These are phyloP conservation scores for Penicillium hesseltinei DNA, from an alignment of 2,329 filamentous ascomycete genomes.

Conservation along the genomic window DNA sequence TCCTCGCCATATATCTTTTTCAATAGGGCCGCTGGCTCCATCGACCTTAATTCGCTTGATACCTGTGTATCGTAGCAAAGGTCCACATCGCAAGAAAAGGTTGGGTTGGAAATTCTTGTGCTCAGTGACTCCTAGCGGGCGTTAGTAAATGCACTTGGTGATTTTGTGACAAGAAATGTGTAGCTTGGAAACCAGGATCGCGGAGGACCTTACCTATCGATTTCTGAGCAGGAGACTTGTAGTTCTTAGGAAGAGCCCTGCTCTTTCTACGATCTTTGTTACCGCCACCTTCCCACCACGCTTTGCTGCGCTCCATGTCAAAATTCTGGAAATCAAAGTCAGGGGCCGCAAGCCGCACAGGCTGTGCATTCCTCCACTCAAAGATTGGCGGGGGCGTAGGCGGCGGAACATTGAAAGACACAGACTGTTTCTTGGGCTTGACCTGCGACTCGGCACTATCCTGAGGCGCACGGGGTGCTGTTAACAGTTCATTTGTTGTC, in stretches of 20 bases:
- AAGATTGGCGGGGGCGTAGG: slow-evolving; percentile 46
- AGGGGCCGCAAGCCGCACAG: slow-evolving; percentile 58
- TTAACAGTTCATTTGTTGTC: slow-evolving; percentile 13
- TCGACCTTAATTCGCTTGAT: slow-evolving; percentile 57
- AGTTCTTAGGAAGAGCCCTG: slow-evolving; percentile 42
- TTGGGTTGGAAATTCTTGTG: slow-evolving; percentile 74
- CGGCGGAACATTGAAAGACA: slow-evolving; percentile 48
- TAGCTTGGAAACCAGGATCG: background rate
- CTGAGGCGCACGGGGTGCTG: slow-evolving; percentile 17
- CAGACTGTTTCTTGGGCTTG: slow-evolving; percentile 41
- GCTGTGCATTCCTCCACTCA: slow-evolving; percentile 69
- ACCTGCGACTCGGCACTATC: slow-evolving; percentile 24
- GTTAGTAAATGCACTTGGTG: slow-evolving; percentile 5
- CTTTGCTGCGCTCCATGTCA: slow-evolving; percentile 52
- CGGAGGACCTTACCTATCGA: slow-evolving; percentile 28
- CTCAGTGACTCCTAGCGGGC: slow-evolving; percentile 43
- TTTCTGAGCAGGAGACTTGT: slow-evolving; percentile 35
- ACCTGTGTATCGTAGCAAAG: slow-evolving; percentile 84
- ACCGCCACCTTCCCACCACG: slow-evolving; percentile 74
- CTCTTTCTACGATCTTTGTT: slow-evolving; percentile 49
- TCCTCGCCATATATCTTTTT: slow-evolving; percentile 85
- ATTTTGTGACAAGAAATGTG: background rate
- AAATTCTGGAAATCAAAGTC: slow-evolving; percentile 59
- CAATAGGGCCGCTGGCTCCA: slow-evolving; percentile 40
- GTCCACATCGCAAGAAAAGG: slow-evolving; percentile 84